Evolutionary conservation across 495 filamentous ascomycete genomes (phyloP), one percentile per base, ranked within the genome.

Genomic region (Tetracladium marchalianum): DNA sequence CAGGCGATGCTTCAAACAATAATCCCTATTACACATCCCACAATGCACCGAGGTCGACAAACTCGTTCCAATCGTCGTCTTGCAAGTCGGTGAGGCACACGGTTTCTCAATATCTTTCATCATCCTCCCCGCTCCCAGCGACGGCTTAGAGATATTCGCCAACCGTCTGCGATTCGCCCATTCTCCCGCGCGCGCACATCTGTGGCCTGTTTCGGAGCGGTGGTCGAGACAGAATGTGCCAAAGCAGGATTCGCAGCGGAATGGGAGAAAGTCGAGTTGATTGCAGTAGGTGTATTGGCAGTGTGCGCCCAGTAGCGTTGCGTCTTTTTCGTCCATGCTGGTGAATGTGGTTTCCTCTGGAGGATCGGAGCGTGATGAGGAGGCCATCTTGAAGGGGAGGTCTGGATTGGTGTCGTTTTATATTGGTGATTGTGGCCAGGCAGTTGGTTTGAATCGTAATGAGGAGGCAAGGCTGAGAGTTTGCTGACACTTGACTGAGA

Each of bases 231-330:
- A 98, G 73, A 80, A 98, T 39, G 82, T 93, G 39, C 81, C 76
- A 52, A 60, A 55, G 58, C 92, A 98, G 61, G 82, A 89, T 65
- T 92, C 84, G 73, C 92, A 98, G 54, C 78, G 74, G 69, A 96
- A 98, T 34, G 92, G 92, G 10, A 98, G 82, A 69, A 97, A 97
- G 68, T 97, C 93, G 39, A 97, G 85, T 58, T 85, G 82, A 61
- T 89, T 80, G 75, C 92, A 98, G 73, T 86, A 89, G 52, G 78
- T 66, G 67, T 84, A 81, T 65, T 96, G 80, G 73, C 92, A 98
- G 70, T 95, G 88, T 44, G 80, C 77, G 56, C 92, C 92, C 62
- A 97, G 85, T 10, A 86, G 75, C 53, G 82, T 81, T 33, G 86
- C 77, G 66, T 95, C 87, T 58, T 66, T 66, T 35, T 53, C 56